These are phyloP conservation scores for Boletus eberwhitei DNA, from an alignment of 768 basidiomycete species.

Conservation along the genomic window DNA sequence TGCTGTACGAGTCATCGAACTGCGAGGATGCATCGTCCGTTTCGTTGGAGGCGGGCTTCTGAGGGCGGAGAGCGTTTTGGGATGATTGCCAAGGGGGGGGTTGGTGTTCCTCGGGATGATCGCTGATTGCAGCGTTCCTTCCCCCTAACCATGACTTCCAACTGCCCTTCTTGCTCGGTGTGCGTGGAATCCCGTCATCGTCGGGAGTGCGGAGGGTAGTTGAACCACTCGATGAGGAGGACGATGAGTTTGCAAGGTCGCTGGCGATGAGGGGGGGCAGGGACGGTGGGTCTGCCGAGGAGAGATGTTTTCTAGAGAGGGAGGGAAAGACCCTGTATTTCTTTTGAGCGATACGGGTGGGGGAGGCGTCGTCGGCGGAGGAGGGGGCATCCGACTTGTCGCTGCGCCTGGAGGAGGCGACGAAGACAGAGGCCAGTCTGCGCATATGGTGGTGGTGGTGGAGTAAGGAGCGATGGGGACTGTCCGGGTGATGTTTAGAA, in stretches of 20 bases:
- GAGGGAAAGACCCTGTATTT: conserved; percentile 23
- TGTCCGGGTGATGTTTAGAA: conserved; percentile 16
- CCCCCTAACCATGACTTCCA: conserved; percentile 58
- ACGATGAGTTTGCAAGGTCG: conserved; percentile 48
- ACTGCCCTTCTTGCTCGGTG: conserved; percentile 40
- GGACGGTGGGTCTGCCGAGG: conserved; percentile 14
- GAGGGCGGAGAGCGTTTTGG: conserved; percentile 18
- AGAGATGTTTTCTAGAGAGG: conserved; percentile 27
- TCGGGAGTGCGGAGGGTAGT: conserved; percentile 55
- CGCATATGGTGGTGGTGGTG: conserved; percentile 46
- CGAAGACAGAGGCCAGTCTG: conserved; percentile 60
- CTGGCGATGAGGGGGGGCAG: conserved; percentile 22
- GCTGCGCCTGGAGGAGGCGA: conserved; percentile 37
- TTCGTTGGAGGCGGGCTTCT: conserved; percentile 22
- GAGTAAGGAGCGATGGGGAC: conserved; percentile 21
- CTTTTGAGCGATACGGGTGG: conserved; percentile 19
- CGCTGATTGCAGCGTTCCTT: conserved; percentile 30
- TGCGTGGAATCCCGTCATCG: conserved; percentile 44
- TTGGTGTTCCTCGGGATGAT: conserved; percentile 26
- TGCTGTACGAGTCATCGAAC: conserved; percentile 35
- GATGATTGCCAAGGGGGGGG: conserved; percentile 33
- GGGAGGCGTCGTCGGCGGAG: conserved; percentile 14
- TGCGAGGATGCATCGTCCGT: conserved; percentile 37
- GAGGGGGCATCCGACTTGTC: conserved; percentile 27
- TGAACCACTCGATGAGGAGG: conserved; percentile 60